Evolutionary conservation across 495 filamentous ascomycete species (phyloP), one percentile per base, ranked within the genome.

Genomic region (Endocarpon pusillum): DNA sequence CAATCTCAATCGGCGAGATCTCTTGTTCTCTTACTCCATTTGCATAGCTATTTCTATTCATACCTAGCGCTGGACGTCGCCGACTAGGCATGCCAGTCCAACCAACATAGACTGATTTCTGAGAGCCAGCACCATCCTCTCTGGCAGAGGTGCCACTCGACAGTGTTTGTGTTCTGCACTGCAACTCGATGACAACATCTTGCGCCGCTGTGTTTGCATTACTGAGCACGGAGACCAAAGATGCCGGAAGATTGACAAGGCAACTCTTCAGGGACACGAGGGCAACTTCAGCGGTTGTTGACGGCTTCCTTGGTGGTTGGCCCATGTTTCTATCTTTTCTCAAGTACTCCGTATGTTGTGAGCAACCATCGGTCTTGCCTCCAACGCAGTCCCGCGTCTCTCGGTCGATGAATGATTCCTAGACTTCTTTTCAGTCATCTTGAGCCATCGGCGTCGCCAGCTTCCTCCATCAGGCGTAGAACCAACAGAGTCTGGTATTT

Each of bases 61-160:
- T 71, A 3, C 81, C 80, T 51, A 82, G 77, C 19, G 73, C 72
- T 41, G 78, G 58, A 52, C 73, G 80, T 42, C 78, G 65, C 65
- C 83, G 85, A 65, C 84, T 93, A 42, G 79, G 75, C 81, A 96
- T 89, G 39, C 89, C 89, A 12, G 89, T 92, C 91, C 91, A 97
- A 45, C 89, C 89, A 29, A 89, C 61, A 42, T 75, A 92, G 42
- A 85, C 67, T 34, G 81, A 85, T 42, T 64, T 77, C 48, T 67
- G 67, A 18, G 61, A 53, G 31, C 62, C 45, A 41, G 50, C 54
- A 33, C 58, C 59, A 48, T 54, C 49, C 47, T 48, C 33, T 37
- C 51, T 61, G 39, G 50, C 26, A 35, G 59, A 44, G 34, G 47
- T 41, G 38, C 49, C 35, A 16, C 43, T 43, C 8, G 51, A 33